These are phyloP conservation scores for Pharnaceum exiguum DNA, from an alignment of 148 eudicot genomes.

Conservation along the genomic window DNA sequence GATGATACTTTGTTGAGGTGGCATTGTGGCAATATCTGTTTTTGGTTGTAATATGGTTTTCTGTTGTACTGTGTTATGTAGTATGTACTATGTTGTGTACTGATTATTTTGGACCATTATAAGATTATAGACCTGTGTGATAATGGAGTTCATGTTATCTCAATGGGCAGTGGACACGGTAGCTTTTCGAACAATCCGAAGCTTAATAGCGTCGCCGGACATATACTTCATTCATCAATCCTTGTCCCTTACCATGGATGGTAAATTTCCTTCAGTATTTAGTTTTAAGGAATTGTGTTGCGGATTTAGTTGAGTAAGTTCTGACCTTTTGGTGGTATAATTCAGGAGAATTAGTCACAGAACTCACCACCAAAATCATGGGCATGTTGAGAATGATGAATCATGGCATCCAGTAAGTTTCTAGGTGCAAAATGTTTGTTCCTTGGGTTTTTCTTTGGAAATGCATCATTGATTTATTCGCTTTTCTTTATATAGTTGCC, in stretches of 20 bases:
- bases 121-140: background rate
- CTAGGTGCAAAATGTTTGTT: background rate
- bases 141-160: slow-evolving; percentile 1
- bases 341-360: slow-evolving; percentile 83
- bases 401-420: slow-evolving; percentile 72
- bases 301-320: slow-evolving; percentile 1
- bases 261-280: slow-evolving; percentile 19
- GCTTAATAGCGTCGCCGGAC: slow-evolving; percentile 66
- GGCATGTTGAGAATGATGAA: slow-evolving; percentile 83
- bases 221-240: slow-evolving; percentile 73
- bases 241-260: slow-evolving; percentile 92
- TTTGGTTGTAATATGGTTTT: too few species aligned
- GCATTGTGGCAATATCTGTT: too few species aligned
- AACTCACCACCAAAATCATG: slow-evolving; percentile 84
- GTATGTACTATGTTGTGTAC: background rate
- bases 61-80: background rate
- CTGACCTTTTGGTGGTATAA: slow-evolving; percentile 4
- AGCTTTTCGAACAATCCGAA: slow-evolving; percentile 69
- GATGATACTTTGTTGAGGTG: too few species aligned
- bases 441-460: background rate
- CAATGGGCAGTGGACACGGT: slow-evolving; percentile 67
- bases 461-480: background rate
- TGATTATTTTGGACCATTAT: too few species aligned
- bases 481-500: slow-evolving; percentile 33
- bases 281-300: background rate